These are phyloP conservation scores for Peniophora sp. DNA, from an alignment of 1,284 basidiomycete species.

Conservation along the genomic window DNA sequence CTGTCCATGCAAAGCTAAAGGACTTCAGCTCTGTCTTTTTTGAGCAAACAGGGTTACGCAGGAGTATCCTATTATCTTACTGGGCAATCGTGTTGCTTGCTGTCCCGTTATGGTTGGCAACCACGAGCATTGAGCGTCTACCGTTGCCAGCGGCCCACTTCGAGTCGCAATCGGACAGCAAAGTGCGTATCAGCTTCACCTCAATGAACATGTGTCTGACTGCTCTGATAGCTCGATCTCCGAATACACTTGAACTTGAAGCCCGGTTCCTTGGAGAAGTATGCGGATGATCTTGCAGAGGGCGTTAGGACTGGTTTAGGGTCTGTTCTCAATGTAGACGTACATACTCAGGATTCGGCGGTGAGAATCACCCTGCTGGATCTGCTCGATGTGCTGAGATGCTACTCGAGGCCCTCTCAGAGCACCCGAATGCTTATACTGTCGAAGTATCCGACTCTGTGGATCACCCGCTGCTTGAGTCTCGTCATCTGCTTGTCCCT, in stretches of 20 bases:
- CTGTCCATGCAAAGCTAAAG: constrained; percentile 1
- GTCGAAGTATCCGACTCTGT: not conserved
- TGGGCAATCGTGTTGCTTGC: constrained; percentile 68
- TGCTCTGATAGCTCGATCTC: not conserved
- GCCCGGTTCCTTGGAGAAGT: constrained; percentile 17
- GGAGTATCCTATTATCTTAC: constrained; percentile 63
- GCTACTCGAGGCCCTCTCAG: not conserved
- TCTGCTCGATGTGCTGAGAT: too few species aligned
- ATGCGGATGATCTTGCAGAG: not conserved
- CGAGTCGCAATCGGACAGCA: constrained; percentile 25
- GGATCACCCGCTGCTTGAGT: not conserved
- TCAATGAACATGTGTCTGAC: not conserved
- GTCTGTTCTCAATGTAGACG: not conserved
- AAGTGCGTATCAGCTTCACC: not conserved
- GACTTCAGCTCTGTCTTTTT: constrained; percentile 37
- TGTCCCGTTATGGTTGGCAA: constrained; percentile 83
- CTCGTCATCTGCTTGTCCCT: not conserved
- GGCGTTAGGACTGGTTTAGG: not conserved
- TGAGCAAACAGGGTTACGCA: constrained; percentile 25
- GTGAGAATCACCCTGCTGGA: not conserved
- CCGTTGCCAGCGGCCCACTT: constrained; percentile 65
- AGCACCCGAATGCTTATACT: not conserved
- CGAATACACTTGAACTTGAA: not conserved
- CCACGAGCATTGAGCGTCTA: constrained; percentile 79
- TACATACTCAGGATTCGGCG: not conserved